Percentiles rank a stretch among this genome's conserved stretches.
phyloP scores from a whole-genome alignment of 2,329 filamentous ascomycete species.

The Colletotrichum siamense region DNA sequence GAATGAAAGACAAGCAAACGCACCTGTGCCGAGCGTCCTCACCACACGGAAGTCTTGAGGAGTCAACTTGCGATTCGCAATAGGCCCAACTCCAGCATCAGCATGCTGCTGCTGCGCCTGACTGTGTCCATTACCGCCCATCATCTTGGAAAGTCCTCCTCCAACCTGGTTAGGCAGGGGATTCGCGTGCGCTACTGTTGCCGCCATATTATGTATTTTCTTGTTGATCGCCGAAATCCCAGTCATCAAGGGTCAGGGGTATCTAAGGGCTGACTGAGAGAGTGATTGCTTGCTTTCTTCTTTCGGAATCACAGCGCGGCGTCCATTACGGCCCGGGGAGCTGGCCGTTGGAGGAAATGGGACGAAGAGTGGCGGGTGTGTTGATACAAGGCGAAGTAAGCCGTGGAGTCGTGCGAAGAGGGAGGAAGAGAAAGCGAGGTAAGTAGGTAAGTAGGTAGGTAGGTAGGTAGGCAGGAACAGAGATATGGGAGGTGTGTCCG shows the following conservation, averaged over 20 bases:
- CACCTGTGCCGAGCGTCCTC: constrained; percentile 79
- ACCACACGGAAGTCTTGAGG: constrained; percentile 73
- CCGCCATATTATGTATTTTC: constrained; percentile 20
- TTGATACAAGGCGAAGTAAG: neutral
- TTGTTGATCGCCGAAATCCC: constrained; percentile 11
- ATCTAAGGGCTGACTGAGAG: neutral
- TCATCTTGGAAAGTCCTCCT: constrained; percentile 18
- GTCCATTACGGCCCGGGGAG: constrained; percentile 1
- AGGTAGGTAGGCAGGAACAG: neutral
- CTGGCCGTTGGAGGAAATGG: neutral
- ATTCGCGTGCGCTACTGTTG: constrained; percentile 18
- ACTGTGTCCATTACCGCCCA: neutral
- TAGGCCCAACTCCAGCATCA: constrained; percentile 18
- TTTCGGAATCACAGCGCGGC: constrained; percentile 3
- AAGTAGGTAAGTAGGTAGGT: neutral
- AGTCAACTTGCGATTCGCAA: constrained; percentile 28
- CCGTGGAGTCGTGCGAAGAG: neutral
- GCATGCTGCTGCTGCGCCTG: constrained; percentile 8
- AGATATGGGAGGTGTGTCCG: neutral
- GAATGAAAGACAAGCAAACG: constrained; percentile 24
- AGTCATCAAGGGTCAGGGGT: constrained; percentile 6
- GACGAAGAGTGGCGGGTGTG: neutral
- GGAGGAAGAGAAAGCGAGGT: neutral
- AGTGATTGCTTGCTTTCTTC: neutral
- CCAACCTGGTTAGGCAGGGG: constrained; percentile 16